These are phyloP conservation scores for Boletus semigastroideus DNA, from an alignment of 1,284 basidiomycete species.

Conservation along the genomic window DNA sequence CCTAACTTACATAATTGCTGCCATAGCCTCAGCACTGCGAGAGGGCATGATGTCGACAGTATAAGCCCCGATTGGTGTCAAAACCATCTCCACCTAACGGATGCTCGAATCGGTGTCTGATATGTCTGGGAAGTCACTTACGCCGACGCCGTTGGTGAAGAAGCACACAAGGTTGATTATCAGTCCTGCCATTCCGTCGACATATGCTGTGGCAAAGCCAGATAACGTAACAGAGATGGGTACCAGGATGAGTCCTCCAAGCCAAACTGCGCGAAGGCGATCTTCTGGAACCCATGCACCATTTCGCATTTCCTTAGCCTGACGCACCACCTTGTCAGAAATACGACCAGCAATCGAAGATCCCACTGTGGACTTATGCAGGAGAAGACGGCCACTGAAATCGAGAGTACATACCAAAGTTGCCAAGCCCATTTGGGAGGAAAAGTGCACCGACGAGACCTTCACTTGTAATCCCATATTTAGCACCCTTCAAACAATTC, in stretches of 20 bases:
- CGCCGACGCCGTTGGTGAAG: slow-evolving; percentile 51
- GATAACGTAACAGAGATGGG: slow-evolving; percentile 27
- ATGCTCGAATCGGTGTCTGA: neutral
- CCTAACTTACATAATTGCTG: slow-evolving; percentile 38
- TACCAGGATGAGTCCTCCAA: slow-evolving; percentile 46
- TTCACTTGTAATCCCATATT: slow-evolving; percentile 60
- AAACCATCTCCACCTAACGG: slow-evolving; percentile 42
- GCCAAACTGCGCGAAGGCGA: slow-evolving; percentile 48
- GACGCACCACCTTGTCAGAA: slow-evolving; percentile 50
- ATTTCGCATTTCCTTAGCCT: slow-evolving; percentile 47
- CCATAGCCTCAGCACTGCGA: slow-evolving; percentile 53
- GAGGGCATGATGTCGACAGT: slow-evolving; percentile 54
- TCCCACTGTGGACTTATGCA: slow-evolving; percentile 40
- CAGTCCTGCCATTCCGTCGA: slow-evolving; percentile 42
- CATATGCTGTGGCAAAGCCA: slow-evolving; percentile 31
- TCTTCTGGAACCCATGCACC: slow-evolving; percentile 60
- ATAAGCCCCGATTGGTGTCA: slow-evolving; percentile 56
- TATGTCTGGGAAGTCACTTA: slow-evolving; percentile 23
- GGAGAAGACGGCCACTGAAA: neutral
- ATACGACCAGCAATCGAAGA: slow-evolving; percentile 51
- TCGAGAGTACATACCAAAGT: slow-evolving; percentile 45
- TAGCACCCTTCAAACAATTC: slow-evolving; percentile 42
- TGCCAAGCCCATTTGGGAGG: slow-evolving; percentile 60
- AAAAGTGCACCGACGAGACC: slow-evolving; percentile 62
- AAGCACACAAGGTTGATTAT: slow-evolving; percentile 42